Evolutionary conservation across 2,329 filamentous ascomycete genomes (phyloP), one percentile per base, ranked within the genome.

Genomic region (Nigrospora sphaerica): DNA sequence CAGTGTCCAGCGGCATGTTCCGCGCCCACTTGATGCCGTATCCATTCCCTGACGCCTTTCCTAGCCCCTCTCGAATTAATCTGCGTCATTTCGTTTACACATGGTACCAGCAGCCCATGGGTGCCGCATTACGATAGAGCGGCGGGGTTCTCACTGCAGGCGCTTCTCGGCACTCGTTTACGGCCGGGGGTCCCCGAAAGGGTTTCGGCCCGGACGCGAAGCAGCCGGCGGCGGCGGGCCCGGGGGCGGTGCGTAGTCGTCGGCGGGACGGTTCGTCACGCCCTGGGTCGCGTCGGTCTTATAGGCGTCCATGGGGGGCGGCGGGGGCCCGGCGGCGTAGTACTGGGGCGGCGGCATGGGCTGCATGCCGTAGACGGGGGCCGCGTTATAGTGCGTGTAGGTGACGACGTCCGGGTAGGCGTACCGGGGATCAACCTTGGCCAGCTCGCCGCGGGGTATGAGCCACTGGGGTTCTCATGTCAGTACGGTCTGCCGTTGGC

Each of bases 281-380:
- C 61, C 67, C 62, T 80, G 77, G 19, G 63, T 65, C 14, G 75
- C 75, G 49, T 80, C 75, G 44, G 75, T 60, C 66, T 83, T 83
- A 45, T 70, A 69, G 17, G 63, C 69, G 46, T 71, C 74, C 2
- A 65, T 64, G 9, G 74, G 72, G 40, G 74, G 64, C 14, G 45
- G 17, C 44, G 32, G 78, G 46, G 78, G 78, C 28, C 76, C 66
- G 53, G 68, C 74, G 6, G 76, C 75, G 52, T 83, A 78, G 58
- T 83, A 83, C 45, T 80, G 72, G 16, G 76, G 76, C 43, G 76
- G 76, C 43, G 76, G 76, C 69, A 77, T 72, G 44, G 70, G 54
- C 50, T 78, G 64, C 75, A 81, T 78, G 51, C 67, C 68, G 56
- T 73, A 71, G 46, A 70, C 62, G 36, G 67, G 62, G 45, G 49